Conservation (phyloP, 2,329 filamentous ascomycete species). For the Penicillium verrucosum region DNA sequence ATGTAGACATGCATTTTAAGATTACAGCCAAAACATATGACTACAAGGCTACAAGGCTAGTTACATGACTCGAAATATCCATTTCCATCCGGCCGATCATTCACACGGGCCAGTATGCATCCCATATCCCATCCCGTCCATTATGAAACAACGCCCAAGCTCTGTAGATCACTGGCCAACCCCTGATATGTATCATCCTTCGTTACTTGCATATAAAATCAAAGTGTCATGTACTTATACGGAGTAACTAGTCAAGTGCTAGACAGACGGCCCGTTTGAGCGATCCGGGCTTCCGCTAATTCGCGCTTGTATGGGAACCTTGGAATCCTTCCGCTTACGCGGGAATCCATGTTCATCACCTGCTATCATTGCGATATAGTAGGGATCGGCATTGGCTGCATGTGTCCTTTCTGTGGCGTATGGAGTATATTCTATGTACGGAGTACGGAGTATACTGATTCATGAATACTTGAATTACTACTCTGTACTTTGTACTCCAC, state of each 20-base stretch:
- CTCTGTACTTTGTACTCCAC: background rate
- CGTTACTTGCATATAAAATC: conserved; percentile 4
- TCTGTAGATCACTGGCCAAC: conserved; percentile 19
- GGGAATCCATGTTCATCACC: background rate
- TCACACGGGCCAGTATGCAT: conserved; percentile 20
- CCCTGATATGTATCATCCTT: conserved; percentile 1
- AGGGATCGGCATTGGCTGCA: conserved; percentile 12
- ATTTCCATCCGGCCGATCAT: conserved; percentile 8
- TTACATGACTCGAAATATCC: background rate
- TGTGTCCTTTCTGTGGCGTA: background rate
- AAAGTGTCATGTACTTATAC: background rate
- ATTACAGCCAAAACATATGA: background rate
- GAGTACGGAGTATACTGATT: no score
- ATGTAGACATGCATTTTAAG: background rate
- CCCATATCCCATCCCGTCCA: conserved; percentile 20
- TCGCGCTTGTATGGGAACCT: background rate
- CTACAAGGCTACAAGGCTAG: background rate
- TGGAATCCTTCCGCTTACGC: background rate
- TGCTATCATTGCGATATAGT: background rate
- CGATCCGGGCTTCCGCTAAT: conserved; percentile 1
- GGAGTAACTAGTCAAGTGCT: background rate
- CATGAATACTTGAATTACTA: no score
- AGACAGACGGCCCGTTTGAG: background rate
- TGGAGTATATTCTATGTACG: background rate
- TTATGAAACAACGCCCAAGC: conserved; percentile 22